Base-by-base conservation (phyloP, 257 asterid species). In the Prunella vulgaris region DNA sequence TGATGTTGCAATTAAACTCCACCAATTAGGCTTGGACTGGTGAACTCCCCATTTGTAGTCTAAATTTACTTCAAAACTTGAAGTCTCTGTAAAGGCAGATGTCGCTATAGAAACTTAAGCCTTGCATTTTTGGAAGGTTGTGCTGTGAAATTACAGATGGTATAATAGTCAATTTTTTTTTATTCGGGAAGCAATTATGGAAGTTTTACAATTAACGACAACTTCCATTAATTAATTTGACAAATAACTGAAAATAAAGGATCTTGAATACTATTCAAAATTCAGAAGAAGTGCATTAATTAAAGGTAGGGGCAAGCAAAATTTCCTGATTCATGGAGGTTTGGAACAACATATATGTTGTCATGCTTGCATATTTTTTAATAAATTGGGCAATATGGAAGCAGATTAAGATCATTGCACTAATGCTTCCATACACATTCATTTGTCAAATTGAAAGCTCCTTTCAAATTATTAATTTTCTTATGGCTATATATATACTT, bases 1-100 rank as follows among this genome's bases (percentile, higher is more conserved):
- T 72, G 98, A 92, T 84, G 98, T 97, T 74, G 97, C 99, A 62
- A 86, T 91, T 82, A 92, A 88, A 81, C 99, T 95, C 65, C 92
- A 86, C 70, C 98, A 88, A 68, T 76, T 92, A 71, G 98, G 99
- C 75, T 64, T 95, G 73, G 96, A 89, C 80, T 92, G 89, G 82
- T 80, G 98, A 27, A 85, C 92, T 70, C 97, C 89, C 90, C 65
- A 83, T 86, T 53, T 83, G 10, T 25, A 79, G 46, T 66, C 69
- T 44, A 4, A 72, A 77, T 68, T 85, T 84, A 40, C 70, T 54
- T 68, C 66, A 67, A 62, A 32, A 59, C 71, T 68, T 66, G 76
- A 63, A 33, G 71, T 70, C 30, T 73, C 86, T 51, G 70, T 79
- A 17, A 84, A 80, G 49, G 83, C 78, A 18, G 81, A 84, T 78